phyloP scores from a whole-genome alignment of 257 asterid species.

The Orobanche coerulescens region DNA sequence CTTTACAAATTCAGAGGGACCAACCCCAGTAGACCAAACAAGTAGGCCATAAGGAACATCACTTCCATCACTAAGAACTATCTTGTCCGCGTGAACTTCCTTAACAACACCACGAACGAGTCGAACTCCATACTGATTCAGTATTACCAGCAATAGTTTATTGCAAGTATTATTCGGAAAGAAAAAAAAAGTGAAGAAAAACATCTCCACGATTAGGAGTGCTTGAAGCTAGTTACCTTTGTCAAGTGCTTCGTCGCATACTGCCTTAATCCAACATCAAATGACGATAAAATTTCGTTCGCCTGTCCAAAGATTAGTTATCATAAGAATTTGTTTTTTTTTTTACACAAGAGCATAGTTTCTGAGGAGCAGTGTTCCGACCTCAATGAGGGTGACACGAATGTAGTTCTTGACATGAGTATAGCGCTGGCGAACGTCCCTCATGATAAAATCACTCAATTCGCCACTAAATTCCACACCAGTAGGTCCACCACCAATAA shows the following conservation, averaged over 20 bases:
- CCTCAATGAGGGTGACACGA: conserved; percentile 91
- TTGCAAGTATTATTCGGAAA: no score
- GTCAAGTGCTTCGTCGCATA: conserved; percentile 89
- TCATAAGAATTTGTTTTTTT: background rate
- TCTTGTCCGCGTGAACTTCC: conserved; percentile 63
- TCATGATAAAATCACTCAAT: conserved; percentile 81
- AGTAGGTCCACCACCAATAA: conserved; percentile 94
- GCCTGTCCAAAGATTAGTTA: conserved; percentile 44
- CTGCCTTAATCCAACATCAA: conserved; percentile 72
- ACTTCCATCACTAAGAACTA: conserved; percentile 83
- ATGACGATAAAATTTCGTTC: conserved; percentile 84
- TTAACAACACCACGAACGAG: conserved; percentile 84
- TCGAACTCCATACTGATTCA: conserved; percentile 65
- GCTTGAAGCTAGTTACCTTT: conserved; percentile 38
- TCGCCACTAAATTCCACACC: conserved; percentile 97
- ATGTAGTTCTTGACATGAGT: conserved; percentile 85
- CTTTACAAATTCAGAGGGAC: conserved; percentile 68
- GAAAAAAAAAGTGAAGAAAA: background rate
- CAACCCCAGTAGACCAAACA: conserved; percentile 95
- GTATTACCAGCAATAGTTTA: background rate
- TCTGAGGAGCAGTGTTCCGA: conserved; percentile 11
- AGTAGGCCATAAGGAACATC: conserved; percentile 93
- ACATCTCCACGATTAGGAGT: background rate
- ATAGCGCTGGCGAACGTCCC: conserved; percentile 70
- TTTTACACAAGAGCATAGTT: background rate